A percentile compares a stretch with the other conserved stretches of the same genome.
Conservation (phyloP, 257 asterid species). For the Solanum tarijense region DNA sequence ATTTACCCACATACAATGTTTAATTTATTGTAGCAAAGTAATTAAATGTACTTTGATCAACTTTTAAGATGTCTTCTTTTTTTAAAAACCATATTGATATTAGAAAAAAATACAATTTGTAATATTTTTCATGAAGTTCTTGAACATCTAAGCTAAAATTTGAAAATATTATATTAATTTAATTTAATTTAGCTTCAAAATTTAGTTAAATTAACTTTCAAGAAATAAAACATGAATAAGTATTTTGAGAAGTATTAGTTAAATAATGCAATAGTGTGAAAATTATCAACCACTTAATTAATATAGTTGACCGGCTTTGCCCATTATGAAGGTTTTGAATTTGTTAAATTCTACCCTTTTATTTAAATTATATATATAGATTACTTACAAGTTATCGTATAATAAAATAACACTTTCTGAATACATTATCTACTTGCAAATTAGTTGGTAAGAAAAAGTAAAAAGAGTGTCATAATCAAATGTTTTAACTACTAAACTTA, state of each 20-base stretch:
- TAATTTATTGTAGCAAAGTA: no score
- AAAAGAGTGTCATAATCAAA: neutral
- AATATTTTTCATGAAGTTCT: neutral
- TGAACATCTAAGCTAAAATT: neutral
- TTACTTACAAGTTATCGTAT: neutral
- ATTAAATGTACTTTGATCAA: no score
- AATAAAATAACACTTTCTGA: neutral
- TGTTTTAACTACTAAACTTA: neutral
- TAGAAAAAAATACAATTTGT: accelerated
- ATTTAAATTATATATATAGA: neutral
- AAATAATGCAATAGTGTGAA: neutral
- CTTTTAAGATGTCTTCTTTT: no score
- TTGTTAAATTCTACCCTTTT: neutral
- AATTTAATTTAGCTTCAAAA: neutral
- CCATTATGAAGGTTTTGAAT: neutral
- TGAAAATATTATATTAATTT: no score
- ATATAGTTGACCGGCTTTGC: neutral
- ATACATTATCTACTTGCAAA: neutral
- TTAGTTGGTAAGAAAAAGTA: neutral
- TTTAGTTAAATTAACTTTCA: no score
- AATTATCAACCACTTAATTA: neutral
- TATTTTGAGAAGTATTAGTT: neutral
- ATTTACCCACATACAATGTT: no score
- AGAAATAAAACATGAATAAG: no score
- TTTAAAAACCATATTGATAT: no score